Base-by-base conservation (phyloP, 352 stramenopile species). In the Elongisporangium anandrum region DNA sequence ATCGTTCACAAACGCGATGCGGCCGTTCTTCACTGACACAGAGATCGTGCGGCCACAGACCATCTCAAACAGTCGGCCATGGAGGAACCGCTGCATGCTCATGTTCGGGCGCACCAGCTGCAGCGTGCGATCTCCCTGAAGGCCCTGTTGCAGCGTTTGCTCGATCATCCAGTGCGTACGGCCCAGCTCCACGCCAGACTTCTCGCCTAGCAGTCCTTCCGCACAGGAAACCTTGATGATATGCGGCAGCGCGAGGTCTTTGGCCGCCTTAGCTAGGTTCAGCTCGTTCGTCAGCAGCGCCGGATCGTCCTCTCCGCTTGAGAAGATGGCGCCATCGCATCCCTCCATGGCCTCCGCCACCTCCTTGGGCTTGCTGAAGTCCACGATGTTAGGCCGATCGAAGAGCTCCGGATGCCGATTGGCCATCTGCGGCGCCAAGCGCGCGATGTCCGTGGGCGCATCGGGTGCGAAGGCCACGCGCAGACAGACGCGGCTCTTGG, bases 11-110 rank as follows among this genome's bases (percentile, higher is more conserved):
- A 90, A 85, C 19, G 81, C 75, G 10, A 90, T 64, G n/a, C 68
- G 64, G 2, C 79, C 83, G 52, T 47, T 50, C 53, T 87, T 85
- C 17, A 89, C 73, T 19, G 79, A 79, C 29, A 79, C 69, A 0
- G 83, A 93, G 9, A 93, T 58, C 23, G 77, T 89, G 17, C 83
- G 77, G 0, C 77, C 77, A 55, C 78, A 80, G 17, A 93, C 64
- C 68, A 87, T 88, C 20, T 88, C 74, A 19, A 63, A 73, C 59
- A 79, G 9, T 10, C 67, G 69, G 24, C 83, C 83, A 20, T 70
- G 60, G 2, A 88, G 61, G 19, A 91, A 79, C 10, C 60, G 63
- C 50, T 93, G 71, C 83, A 93, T 93, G 16, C 71, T 61, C 10
- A 67, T 85, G 1, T 63, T 60, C 29, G 76, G 70, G 20, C 75